Conservation (phyloP, 305 asterid genomes). For the Fraxinus nigra region DNA sequence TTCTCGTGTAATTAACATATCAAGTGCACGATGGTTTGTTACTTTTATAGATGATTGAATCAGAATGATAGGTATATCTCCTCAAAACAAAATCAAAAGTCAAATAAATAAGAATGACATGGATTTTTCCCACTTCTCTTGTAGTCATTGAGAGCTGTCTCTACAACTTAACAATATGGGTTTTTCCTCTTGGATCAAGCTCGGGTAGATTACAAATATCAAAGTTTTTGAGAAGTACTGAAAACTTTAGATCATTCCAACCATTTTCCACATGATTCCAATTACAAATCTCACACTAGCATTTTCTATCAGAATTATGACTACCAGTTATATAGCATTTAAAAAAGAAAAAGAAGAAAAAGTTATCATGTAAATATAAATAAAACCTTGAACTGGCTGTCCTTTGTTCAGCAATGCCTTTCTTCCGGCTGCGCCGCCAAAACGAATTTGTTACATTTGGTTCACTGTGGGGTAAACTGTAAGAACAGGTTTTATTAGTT, state of each 20-base stretch:
- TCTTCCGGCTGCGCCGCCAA: slow-evolving; percentile 70
- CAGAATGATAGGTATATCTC: neutral
- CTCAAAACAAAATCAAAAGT: neutral
- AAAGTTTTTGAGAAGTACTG: slow-evolving; percentile 10
- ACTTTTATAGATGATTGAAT: neutral
- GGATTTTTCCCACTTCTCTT: neutral
- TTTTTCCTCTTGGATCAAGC: slow-evolving; percentile 6
- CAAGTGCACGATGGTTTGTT: neutral
- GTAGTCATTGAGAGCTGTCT: neutral
- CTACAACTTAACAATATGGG: neutral
- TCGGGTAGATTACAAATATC: neutral
- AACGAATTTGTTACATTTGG: slow-evolving; percentile 67
- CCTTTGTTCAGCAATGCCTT: slow-evolving; percentile 64
- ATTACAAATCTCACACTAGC: slow-evolving; percentile 12
- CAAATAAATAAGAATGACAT: neutral
- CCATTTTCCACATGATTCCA: neutral
- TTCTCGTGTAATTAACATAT: neutral
- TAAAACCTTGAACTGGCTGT: slow-evolving; percentile 69
- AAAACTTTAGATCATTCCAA: slow-evolving; percentile 6
- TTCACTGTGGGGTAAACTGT: slow-evolving; percentile 66
- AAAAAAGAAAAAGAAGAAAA: neutral
- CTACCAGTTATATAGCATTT: slow-evolving; percentile 10
- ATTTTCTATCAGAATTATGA: slow-evolving; percentile 2
- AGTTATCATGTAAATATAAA: slow-evolving; percentile 8
- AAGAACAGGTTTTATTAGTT: slow-evolving; percentile 25